Evolutionary conservation across 2,329 filamentous ascomycete genomes (phyloP).

Genomic region (Neonectria sp.): DNA sequence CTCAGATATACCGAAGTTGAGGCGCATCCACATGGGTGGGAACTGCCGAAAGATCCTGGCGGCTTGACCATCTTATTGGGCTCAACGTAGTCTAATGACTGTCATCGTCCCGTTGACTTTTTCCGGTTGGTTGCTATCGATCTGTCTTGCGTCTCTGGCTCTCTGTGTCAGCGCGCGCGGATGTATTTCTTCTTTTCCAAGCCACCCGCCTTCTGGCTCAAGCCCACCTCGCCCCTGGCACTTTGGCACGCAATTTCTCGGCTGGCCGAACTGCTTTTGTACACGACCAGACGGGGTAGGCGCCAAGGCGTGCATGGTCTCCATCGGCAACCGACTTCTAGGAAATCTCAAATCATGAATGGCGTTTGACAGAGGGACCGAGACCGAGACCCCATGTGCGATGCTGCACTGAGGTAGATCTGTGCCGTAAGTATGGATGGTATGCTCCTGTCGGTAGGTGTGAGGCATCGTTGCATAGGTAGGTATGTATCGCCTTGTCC

Average conservation of each 20-base stretch:
- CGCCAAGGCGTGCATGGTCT: constrained; percentile 18
- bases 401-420: constrained; percentile 8
- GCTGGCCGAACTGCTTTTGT: constrained; percentile 15
- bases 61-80: neutral
- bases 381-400: constrained; percentile 6
- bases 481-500: neutral
- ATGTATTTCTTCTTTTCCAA: constrained; percentile 13
- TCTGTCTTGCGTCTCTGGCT: neutral
- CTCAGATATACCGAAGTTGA: constrained; percentile 12
- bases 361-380: constrained; percentile 13
- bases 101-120: constrained; percentile 9
- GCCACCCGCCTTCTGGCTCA: constrained; percentile 23
- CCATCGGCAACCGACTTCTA: constrained; percentile 8
- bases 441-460: neutral
- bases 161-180: constrained; percentile 9
- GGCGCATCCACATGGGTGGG: constrained; percentile 8
- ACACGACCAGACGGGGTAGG: constrained; percentile 20
- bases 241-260: constrained; percentile 7
- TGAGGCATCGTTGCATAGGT: neutral
- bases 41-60: neutral
- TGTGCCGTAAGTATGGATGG: neutral
- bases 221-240: constrained; percentile 16
- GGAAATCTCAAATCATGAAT: constrained; percentile 12
- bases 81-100: neutral
- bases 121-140: constrained; percentile 7